Conservation (phyloP, 345 rosid genomes). For the Triadica sebifera region DNA sequence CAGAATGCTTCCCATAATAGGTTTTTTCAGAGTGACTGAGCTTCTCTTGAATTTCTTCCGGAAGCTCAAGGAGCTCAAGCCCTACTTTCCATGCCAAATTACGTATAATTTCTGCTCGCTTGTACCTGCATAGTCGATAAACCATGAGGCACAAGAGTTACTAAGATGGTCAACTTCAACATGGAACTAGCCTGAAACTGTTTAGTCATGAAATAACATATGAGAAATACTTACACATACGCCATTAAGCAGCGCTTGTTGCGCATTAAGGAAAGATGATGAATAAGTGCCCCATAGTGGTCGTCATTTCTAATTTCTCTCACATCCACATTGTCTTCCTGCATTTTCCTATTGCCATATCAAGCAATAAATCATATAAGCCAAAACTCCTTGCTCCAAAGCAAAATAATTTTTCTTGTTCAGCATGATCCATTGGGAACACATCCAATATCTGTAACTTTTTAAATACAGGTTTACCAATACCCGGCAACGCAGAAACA, state of each 20-base stretch:
- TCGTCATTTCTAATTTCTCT: conserved; percentile 76
- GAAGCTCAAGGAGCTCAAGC: conserved; percentile 65
- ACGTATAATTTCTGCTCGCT: conserved; percentile 72
- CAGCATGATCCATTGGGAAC: background rate
- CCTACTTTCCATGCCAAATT: conserved; percentile 76
- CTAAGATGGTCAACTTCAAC: background rate
- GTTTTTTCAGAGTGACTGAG: conserved; percentile 62
- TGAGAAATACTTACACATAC: conserved; percentile 53
- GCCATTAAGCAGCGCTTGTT: conserved; percentile 96
- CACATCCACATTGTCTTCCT: conserved; percentile 78
- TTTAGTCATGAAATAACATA: conserved; percentile 5
- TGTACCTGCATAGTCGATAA: conserved; percentile 48
- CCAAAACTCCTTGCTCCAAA: background rate
- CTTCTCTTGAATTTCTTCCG: conserved; percentile 69
- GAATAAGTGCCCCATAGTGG: conserved; percentile 81
- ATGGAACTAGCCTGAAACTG: conserved; percentile 9
- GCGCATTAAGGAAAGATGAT: conserved; percentile 80
- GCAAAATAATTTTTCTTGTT: background rate
- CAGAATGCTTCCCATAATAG: conserved; percentile 65
- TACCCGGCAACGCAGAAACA: background rate
- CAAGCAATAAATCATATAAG: background rate
- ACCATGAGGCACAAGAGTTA: background rate
- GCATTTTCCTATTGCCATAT: conserved; percentile 61
- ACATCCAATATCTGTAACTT: background rate
- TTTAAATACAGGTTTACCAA: background rate